Evolutionary conservation across 2,329 filamentous ascomycete species (phyloP).

Genomic region (Lecanoromycetidae sp.): DNA sequence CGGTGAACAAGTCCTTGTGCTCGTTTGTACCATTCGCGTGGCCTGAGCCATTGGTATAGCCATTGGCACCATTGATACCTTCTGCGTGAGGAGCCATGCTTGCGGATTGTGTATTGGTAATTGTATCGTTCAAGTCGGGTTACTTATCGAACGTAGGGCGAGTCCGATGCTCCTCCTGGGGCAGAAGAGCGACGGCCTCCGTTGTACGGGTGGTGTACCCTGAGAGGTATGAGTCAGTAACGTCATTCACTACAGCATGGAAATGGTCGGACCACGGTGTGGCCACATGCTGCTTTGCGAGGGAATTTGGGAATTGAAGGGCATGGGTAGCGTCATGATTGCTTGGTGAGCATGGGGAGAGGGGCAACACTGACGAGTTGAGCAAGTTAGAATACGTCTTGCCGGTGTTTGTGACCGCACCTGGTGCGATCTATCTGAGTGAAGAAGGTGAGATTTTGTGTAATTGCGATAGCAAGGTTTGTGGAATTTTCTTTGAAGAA

Average conservation of each 20-base stretch:
- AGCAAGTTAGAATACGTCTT: conserved; percentile 98
- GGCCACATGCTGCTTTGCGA: too few relatives aligned
- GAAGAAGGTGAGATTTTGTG: too few relatives aligned
- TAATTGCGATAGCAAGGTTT: too few relatives aligned
- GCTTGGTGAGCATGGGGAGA: conserved; percentile 18
- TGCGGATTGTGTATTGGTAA: conserved; percentile 17
- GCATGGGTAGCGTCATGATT: background rate
- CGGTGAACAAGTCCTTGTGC: conserved; percentile 60
- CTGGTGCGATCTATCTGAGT: conserved; percentile 13
- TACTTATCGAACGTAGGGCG: conserved; percentile 37
- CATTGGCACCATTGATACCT: conserved; percentile 43
- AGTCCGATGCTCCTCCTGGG: conserved; percentile 65
- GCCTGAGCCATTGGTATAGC: conserved; percentile 43
- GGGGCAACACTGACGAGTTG: conserved; percentile 62
- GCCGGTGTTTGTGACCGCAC: conserved; percentile 54
- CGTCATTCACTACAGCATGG: too few relatives aligned
- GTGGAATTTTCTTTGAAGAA: background rate
- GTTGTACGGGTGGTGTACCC: conserved; percentile 91
- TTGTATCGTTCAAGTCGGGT: conserved; percentile 15
- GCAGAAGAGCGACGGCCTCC: conserved; percentile 87
- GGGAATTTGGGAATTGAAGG: too few relatives aligned
- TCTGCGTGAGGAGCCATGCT: conserved; percentile 91
- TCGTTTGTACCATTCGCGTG: conserved; percentile 31
- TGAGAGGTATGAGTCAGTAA: conserved; percentile 31
- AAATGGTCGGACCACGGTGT: too few relatives aligned